Base-by-base conservation (phyloP, 163 green algal species). In the Dunaliella salina region DNA sequence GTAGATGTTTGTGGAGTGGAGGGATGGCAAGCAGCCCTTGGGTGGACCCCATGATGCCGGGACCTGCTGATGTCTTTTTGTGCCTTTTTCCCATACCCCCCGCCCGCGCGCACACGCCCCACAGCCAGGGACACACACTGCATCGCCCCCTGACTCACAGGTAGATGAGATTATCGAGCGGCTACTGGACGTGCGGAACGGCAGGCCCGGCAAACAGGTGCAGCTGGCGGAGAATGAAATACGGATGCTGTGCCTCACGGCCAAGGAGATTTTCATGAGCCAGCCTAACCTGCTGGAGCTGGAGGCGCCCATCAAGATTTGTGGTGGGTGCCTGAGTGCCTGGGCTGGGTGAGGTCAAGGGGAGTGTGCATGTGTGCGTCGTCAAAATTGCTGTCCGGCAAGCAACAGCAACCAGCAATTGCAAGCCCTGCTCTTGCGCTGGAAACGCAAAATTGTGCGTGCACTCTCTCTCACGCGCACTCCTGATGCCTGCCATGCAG, bases 261-360 rank as follows among this genome's bases (percentile, higher is more conserved):
- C 96, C 33, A 98, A 98, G 89, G 96, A 98, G 87, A 96, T 99
- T 57, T 99, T 99, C 88, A 97, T 99, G 93, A 92, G 88, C 80
- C 97, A 99, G 89, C 96, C 97, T 18, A 99, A 99, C 90, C 89
- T 99, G 67, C 84, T 99, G 85, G 97, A 99, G 90, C 91, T 99
- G 57, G 96, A 99, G 86, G 97, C 97, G 57, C 97, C 97, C 80
- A 99, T 99, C 86, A 99, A 99, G 86, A 98, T 99, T 88, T 99
- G 96, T 91, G 96, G 96, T 98, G 87, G 82, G 90, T 87, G 26
- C 24, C 20, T 24, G 3, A 30, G 33, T n/a, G n/a, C n/a, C 33
- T 12, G 46, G 78, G 29, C 40, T 50, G 40, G 35, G 22, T 75
- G 34, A 79, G 69, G 35, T 29, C n/a, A 22, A 30, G 24, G 40